Evolutionary conservation across 345 rosid species (phyloP).

Genomic region (Moricandia moricandioides): DNA sequence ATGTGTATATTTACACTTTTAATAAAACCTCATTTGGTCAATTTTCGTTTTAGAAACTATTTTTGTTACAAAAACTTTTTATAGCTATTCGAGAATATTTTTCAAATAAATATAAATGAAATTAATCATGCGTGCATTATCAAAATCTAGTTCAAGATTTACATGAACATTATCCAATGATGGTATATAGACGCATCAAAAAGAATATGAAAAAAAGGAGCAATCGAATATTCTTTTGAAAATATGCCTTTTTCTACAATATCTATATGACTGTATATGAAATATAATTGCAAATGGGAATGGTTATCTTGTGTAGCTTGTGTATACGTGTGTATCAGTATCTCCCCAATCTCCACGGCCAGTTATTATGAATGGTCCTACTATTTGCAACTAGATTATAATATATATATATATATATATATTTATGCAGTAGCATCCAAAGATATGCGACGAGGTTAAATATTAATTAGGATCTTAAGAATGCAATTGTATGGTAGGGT

Average conservation of each 20-base stretch:
- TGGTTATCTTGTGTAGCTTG: constrained; percentile 31
- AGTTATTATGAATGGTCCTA: constrained; percentile 28
- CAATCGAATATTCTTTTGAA: constrained; percentile 24
- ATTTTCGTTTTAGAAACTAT: too few relatives aligned
- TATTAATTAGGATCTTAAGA: not conserved
- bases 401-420: constrained; percentile 2
- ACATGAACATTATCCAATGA: constrained; percentile 37
- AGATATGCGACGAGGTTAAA: not conserved
- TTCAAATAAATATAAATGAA: too few relatives aligned
- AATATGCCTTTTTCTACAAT: constrained; percentile 19
- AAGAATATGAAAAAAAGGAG: not conserved
- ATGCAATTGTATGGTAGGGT: not conserved
- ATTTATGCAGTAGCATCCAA: not conserved
- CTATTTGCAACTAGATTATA: not conserved
- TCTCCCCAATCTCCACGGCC: constrained; percentile 24
- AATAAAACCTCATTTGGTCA: too few relatives aligned
- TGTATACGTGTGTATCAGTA: constrained; percentile 30
- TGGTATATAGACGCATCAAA: constrained; percentile 4
- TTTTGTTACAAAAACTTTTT: too few relatives aligned
- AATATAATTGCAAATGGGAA: constrained; percentile 7
- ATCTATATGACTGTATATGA: not conserved
- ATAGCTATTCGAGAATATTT: too few relatives aligned
- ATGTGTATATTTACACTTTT: too few relatives aligned
- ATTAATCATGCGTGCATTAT: too few relatives aligned
- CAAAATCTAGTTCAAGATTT: too few relatives aligned